Percentiles rank a stretch among this genome's conserved stretches.
phyloP scores from a whole-genome alignment of 179 eudicot genomes.

The Beta corolliflora region DNA sequence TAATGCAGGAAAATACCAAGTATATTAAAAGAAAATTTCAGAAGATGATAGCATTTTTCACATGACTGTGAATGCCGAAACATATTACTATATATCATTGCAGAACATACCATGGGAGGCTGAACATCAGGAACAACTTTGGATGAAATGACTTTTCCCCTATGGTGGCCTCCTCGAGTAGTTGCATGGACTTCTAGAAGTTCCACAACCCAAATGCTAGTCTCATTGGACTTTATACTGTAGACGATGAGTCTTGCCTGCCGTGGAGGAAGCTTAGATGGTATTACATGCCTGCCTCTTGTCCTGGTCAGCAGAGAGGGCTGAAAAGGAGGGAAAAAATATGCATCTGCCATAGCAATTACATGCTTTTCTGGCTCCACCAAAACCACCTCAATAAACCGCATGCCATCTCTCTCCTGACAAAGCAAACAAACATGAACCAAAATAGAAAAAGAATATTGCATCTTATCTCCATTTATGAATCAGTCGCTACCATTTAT shows the following conservation, averaged over 20 bases:
- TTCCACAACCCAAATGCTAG: conserved; percentile 87
- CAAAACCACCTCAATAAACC: conserved; percentile 88
- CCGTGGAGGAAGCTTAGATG: conserved; percentile 88
- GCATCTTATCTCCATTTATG: background rate
- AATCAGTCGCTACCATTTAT: background rate
- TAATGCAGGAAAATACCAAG: background rate
- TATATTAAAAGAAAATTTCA: background rate
- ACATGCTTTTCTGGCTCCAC: conserved; percentile 87
- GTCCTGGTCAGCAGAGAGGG: conserved; percentile 74
- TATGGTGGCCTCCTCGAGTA: conserved; percentile 94
- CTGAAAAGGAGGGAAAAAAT: conserved; percentile 96
- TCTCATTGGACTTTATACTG: conserved; percentile 83
- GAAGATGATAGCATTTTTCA: background rate
- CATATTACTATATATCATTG: background rate
- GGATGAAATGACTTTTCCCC: conserved; percentile 91
- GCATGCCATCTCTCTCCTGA: conserved; percentile 93
- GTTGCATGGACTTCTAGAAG: conserved; percentile 89
- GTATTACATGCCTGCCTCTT: conserved; percentile 77
- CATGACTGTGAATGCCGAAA: conserved; percentile 1
- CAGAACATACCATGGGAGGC: conserved; percentile 82
- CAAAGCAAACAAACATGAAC: background rate
- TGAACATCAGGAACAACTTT: conserved; percentile 79
- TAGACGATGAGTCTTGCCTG: conserved; percentile 86
- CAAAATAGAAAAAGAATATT: background rate
- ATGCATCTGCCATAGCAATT: conserved; percentile 96